These are phyloP conservation scores for Candida dendrica DNA, from an alignment of 805 yeast genomes.

Conservation along the genomic window DNA sequence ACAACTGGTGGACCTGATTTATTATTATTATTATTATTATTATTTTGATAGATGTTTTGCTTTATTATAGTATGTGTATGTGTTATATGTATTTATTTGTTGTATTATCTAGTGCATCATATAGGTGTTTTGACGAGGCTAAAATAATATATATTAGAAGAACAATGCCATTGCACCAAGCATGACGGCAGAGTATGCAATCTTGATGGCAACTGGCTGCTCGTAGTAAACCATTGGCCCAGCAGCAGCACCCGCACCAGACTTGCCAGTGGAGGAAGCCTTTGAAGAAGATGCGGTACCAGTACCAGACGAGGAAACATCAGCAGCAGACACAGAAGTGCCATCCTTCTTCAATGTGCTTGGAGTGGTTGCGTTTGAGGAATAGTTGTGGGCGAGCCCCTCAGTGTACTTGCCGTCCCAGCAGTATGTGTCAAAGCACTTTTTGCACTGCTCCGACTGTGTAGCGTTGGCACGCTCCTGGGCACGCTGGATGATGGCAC, in stretches of 20 bases:
- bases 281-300: not conserved
- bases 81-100: no score
- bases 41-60: no score
- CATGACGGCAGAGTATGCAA: not conserved
- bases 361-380: not conserved
- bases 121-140: no score
- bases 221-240: not conserved
- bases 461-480: slow-evolving; percentile 58
- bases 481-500: slow-evolving; percentile 76
- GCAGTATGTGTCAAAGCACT: slow-evolving; percentile 69
- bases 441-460: slow-evolving; percentile 58
- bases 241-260: not conserved
- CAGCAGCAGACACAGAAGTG: slow-evolving; percentile 4
- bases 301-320: not conserved
- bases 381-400: no score
- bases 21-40: no score
- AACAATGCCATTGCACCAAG: not conserved
- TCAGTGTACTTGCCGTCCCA: slow-evolving; percentile 47
- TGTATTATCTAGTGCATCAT: no score
- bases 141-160: not conserved
- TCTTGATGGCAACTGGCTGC: not conserved
- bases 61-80: no score
- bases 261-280: not conserved
- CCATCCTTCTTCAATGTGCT: slow-evolving; percentile 1
- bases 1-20: slow-evolving; percentile 33